Evolutionary conservation across 257 asterid species (phyloP), one percentile per base, ranked within the genome.

Genomic region (Gentiana macrophylla): DNA sequence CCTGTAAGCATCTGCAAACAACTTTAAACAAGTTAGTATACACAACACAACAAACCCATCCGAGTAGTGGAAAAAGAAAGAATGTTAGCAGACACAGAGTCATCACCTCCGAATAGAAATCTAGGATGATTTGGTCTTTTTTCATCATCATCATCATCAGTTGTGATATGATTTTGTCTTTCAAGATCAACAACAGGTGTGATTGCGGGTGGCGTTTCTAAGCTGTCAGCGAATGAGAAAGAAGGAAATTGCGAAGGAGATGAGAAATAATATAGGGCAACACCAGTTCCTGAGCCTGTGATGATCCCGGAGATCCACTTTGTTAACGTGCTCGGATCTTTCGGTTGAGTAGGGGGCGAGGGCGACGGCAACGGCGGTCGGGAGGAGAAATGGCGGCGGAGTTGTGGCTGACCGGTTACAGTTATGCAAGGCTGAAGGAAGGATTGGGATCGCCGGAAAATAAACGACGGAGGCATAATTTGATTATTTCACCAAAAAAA

Each of bases 1-100:
- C 71, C 97, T 77, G 61, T 62, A 89, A n/a, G 86, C 71, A 41
- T 89, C 97, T 89, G 89, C 72, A 35, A 57, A 48, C 55, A 59
- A 58, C 11, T 52, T 10, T 38, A 66, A 61, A 37, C 24, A 24
- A 62, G 24, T 3, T 65, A 32, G 9, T 12, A 5, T 41, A 41
- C 1, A 41, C 60, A 52, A 41, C 60, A 6, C n/a, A 61, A n/a
- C 47, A 50, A 46, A 12, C 34, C 5, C n/a, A 10, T 46, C 0
- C 37, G 43, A 1, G 10, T 50, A 13, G 24, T 41, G 5, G 6
- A 7, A 41, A 41, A 41, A n/a, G n/a, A n/a, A 41, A 41, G 46
- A 41, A 41, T 5, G 46, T 41, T 3, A 41, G 46, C 46, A 41
- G 10, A 36, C 12, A 47, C 5, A 3, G 11, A 12, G 6, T 35